Evolutionary conservation across 2,329 filamentous ascomycete genomes (phyloP).

Genomic region (Exutisphaerella laricina): DNA sequence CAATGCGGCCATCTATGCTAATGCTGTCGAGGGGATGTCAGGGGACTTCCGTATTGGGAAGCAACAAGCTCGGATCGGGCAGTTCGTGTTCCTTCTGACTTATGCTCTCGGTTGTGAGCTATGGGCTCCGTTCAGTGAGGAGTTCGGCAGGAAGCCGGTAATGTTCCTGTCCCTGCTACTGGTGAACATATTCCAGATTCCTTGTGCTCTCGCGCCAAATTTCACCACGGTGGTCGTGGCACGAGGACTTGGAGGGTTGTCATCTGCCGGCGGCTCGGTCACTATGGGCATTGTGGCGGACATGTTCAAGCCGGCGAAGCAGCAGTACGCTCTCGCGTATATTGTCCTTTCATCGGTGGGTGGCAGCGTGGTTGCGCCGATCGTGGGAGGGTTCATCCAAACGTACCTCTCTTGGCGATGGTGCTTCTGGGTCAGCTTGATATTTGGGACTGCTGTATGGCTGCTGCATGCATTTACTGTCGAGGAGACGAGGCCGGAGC

Average conservation of each 20-base stretch:
- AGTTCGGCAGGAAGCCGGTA: constrained; percentile 70
- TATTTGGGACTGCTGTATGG: constrained; percentile 67
- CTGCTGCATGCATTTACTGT: constrained; percentile 50
- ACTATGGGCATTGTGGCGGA: constrained; percentile 61
- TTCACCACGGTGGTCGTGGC: constrained; percentile 41
- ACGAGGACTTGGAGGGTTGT: constrained; percentile 49
- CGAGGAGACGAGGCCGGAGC: constrained; percentile 70
- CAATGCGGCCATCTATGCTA: constrained; percentile 50
- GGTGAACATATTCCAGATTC: constrained; percentile 72
- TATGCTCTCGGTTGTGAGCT: constrained; percentile 85
- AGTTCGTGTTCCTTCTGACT: constrained; percentile 69
- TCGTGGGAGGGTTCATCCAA: constrained; percentile 31
- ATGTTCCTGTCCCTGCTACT: constrained; percentile 67
- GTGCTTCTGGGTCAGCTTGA: constrained; percentile 81
- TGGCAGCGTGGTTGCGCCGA: constrained; percentile 31
- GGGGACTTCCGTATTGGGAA: constrained; percentile 62
- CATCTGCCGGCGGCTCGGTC: constrained; percentile 55
- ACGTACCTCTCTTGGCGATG: constrained; percentile 60
- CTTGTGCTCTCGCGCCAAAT: constrained; percentile 42
- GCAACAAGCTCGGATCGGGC: constrained; percentile 65
- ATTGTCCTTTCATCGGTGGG: constrained; percentile 37
- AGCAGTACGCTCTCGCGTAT: constrained; percentile 56
- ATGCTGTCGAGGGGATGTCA: constrained; percentile 53
- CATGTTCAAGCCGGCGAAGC: constrained; percentile 53
- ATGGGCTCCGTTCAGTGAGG: constrained; percentile 84